Conservation (phyloP, 768 basidiomycete genomes). For the Lactarius hatsudake region DNA sequence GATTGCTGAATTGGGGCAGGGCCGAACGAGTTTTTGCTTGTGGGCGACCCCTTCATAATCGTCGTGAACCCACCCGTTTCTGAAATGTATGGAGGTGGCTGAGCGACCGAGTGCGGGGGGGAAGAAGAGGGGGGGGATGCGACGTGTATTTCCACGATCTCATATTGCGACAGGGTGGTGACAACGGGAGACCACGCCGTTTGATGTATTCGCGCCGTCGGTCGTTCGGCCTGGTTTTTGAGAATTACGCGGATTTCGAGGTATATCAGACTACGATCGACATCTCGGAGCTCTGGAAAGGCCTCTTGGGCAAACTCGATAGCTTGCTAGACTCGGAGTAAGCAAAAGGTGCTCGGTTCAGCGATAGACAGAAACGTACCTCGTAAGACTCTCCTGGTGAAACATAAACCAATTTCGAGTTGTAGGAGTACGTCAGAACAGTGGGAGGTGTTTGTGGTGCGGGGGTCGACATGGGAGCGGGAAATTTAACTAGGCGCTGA, state of each 20-base stretch:
- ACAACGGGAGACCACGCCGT: slow-evolving; percentile 31
- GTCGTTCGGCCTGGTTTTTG: slow-evolving; percentile 15
- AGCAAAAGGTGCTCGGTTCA: neutral
- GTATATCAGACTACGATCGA: slow-evolving; percentile 26
- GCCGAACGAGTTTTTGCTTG: neutral
- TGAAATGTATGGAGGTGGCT: slow-evolving; percentile 17
- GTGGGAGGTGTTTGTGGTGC: neutral
- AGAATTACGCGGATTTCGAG: slow-evolving; percentile 31
- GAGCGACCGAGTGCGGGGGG: neutral
- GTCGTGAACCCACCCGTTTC: neutral
- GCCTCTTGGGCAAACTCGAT: slow-evolving; percentile 26
- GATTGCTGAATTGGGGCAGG: neutral
- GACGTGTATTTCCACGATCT: slow-evolving; percentile 33
- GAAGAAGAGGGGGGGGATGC: neutral
- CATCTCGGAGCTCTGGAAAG: slow-evolving; percentile 28
- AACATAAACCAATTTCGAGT: slow-evolving; percentile 33
- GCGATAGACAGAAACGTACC: slow-evolving; percentile 8
- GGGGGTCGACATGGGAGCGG: neutral
- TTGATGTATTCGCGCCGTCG: slow-evolving; percentile 29
- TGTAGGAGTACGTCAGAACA: slow-evolving; percentile 33
- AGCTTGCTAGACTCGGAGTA: slow-evolving; percentile 26
- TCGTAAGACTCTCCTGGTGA: slow-evolving; percentile 29
- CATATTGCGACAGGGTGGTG: slow-evolving; percentile 28
- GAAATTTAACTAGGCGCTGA: too few relatives aligned
- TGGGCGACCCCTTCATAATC: neutral